phyloP scores from a whole-genome alignment of 495 filamentous ascomycete species.

The Xylaria sp. region DNA sequence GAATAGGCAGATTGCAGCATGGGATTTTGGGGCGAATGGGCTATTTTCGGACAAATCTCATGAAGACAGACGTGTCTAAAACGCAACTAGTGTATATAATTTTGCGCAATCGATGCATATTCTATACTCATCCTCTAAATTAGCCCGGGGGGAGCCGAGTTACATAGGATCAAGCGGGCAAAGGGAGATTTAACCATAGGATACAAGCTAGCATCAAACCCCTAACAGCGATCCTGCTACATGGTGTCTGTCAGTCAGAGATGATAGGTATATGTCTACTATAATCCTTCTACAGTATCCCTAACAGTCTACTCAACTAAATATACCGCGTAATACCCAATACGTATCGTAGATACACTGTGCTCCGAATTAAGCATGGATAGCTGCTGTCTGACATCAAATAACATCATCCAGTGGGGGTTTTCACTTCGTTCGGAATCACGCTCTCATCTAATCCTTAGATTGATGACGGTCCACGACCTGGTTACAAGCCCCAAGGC shows the following conservation, averaged over 20 bases:
- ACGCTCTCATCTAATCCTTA: background rate
- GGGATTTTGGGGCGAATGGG: background rate
- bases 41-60: constrained; percentile 12
- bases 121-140: background rate
- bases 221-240: background rate
- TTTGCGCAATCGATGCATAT: background rate
- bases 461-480: background rate
- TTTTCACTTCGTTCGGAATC: background rate
- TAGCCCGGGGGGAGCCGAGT: background rate
- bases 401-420: background rate
- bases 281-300: background rate
- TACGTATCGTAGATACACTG: background rate
- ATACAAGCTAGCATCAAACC: background rate
- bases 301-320: too few relatives aligned
- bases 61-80: background rate
- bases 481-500: background rate
- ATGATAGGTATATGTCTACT: background rate
- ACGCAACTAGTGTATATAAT: background rate
- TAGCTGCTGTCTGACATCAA: constrained; percentile 2
- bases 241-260: background rate
- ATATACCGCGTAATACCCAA: too few relatives aligned
- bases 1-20: background rate
- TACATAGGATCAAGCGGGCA: background rate
- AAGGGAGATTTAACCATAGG: background rate
- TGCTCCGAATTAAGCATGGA: background rate